Evolutionary conservation across 2,329 filamentous ascomycete genomes (phyloP), one percentile per base, ranked within the genome.

Genomic region (Paracoccidioides lutzii): DNA sequence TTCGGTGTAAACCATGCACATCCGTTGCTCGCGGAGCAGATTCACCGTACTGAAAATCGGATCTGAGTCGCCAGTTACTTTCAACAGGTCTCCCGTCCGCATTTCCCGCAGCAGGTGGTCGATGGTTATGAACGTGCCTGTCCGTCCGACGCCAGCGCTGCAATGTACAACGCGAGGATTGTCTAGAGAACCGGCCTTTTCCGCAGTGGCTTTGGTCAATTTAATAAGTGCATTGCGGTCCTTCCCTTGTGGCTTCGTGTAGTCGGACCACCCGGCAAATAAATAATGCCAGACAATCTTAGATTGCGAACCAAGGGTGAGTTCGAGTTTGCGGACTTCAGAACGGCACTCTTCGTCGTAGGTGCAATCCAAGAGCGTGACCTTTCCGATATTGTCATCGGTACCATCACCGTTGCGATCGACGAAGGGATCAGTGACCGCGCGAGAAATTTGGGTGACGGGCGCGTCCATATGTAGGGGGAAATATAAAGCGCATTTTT

Each of bases 111-210:
- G 78, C 32, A 98, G 80, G 69, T 94, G 89, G 71, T 97, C 93
- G n/a, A 98, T 79, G 1, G 89, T 87, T 64, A 98, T 95, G 67
- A 97, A 98, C 0, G 93, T 97, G 38, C 93, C 93, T 6, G 88
- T 95, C 55, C 93, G 83, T 10, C 93, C 93, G 12, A 98, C 91
- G 42, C 93, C 93, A 6, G 93, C 93, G 66, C 88, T 95, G 74
- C 87, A 90, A 70, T 90, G 87, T 9, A 90, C 80, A 57, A 97
- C 84, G 55, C 91, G 84, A 4, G 91, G 88, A 64, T 87, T 90
- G 28, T 76, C 70, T 5, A 75, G 60, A 6, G 73, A 73, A 33
- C 65, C 69, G 40, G 71, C 72, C 60, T 76, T 75, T 48, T 67
- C 71, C 15, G 70, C 72, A 3, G 75, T 75, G 32, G 73, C 59